A percentile compares a stretch with the other conserved stretches of the same genome.
Conservation (phyloP, 768 basidiomycete genomes). For the Russula lepida region DNA sequence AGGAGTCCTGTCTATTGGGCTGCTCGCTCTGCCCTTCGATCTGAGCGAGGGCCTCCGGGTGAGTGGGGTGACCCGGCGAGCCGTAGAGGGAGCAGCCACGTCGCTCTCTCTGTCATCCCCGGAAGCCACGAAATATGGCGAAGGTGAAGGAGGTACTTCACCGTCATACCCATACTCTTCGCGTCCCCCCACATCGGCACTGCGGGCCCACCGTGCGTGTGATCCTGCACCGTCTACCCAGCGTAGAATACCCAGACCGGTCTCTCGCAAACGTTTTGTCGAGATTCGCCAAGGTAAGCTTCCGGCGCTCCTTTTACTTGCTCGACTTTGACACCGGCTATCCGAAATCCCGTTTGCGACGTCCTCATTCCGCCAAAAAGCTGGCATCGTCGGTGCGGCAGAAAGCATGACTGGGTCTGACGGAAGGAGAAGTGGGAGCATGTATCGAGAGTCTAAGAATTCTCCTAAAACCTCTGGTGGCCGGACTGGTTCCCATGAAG, state of each 20-base stretch:
- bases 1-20: not conserved
- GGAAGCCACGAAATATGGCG: slow-evolving; percentile 28
- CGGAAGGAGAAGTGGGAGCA: slow-evolving; percentile 84
- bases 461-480: slow-evolving; percentile 84
- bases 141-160: slow-evolving; percentile 21
- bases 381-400: slow-evolving; percentile 47
- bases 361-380: slow-evolving; percentile 31
- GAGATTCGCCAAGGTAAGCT: slow-evolving; percentile 50
- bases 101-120: slow-evolving; percentile 23
- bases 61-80: slow-evolving; percentile 45
- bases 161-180: slow-evolving; percentile 38
- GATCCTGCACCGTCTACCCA: slow-evolving; percentile 63
- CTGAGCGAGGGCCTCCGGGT: slow-evolving; percentile 55
- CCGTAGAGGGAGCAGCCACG: slow-evolving; percentile 29
- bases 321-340: slow-evolving; percentile 29
- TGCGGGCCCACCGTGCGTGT: slow-evolving; percentile 51
- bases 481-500: slow-evolving; percentile 68
- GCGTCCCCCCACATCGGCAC: slow-evolving; percentile 26
- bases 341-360: slow-evolving; percentile 24
- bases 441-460: slow-evolving; percentile 83
- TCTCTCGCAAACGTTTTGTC: slow-evolving; percentile 52
- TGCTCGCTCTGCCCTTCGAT: slow-evolving; percentile 11
- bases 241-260: slow-evolving; percentile 50
- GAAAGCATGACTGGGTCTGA: slow-evolving; percentile 71
- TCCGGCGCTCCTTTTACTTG: slow-evolving; percentile 33